phyloP scores from a whole-genome alignment of 768 basidiomycete genomes.

The Termitomyces sp. region DNA sequence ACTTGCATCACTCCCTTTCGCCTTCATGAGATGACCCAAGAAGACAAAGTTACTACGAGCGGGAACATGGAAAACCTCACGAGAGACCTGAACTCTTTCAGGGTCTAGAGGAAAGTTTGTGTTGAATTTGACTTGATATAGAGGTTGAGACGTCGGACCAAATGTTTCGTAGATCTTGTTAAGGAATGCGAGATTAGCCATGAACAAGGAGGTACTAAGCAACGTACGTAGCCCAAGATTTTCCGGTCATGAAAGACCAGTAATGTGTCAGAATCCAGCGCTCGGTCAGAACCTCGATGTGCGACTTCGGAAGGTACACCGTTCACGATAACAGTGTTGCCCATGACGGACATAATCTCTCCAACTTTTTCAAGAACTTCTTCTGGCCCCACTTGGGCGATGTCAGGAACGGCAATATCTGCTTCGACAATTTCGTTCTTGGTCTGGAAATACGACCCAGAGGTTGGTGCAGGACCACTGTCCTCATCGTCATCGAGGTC shows the following conservation, averaged over 20 bases:
- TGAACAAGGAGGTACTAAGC: slow-evolving; percentile 39
- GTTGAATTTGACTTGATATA: slow-evolving; percentile 87
- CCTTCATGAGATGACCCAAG: slow-evolving; percentile 61
- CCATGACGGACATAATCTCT: slow-evolving; percentile 73
- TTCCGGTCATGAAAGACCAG: slow-evolving; percentile 87
- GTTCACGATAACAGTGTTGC: slow-evolving; percentile 70
- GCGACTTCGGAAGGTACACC: slow-evolving; percentile 48
- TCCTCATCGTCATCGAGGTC: slow-evolving; percentile 62
- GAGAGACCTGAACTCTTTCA: slow-evolving; percentile 51
- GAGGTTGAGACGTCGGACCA: slow-evolving; percentile 85
- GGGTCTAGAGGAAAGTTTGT: slow-evolving; percentile 59
- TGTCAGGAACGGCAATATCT: slow-evolving; percentile 59
- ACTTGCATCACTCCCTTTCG: slow-evolving; percentile 91
- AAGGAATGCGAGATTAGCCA: slow-evolving; percentile 7
- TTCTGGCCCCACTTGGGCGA: slow-evolving; percentile 59
- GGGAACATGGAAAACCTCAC: slow-evolving; percentile 82
- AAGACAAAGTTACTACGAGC: slow-evolving; percentile 82
- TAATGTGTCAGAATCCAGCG: slow-evolving; percentile 87
- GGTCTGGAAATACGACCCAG: slow-evolving; percentile 53
- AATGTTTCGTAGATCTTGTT: slow-evolving; percentile 87
- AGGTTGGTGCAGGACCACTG: slow-evolving; percentile 32
- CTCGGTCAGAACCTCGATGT: slow-evolving; percentile 51
- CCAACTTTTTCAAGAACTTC: slow-evolving; percentile 76
- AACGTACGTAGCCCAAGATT: slow-evolving; percentile 80
- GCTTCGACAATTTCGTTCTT: slow-evolving; percentile 68